phyloP scores from a whole-genome alignment of 2,329 filamentous ascomycete species.

The Tolypocladium tundrense region DNA sequence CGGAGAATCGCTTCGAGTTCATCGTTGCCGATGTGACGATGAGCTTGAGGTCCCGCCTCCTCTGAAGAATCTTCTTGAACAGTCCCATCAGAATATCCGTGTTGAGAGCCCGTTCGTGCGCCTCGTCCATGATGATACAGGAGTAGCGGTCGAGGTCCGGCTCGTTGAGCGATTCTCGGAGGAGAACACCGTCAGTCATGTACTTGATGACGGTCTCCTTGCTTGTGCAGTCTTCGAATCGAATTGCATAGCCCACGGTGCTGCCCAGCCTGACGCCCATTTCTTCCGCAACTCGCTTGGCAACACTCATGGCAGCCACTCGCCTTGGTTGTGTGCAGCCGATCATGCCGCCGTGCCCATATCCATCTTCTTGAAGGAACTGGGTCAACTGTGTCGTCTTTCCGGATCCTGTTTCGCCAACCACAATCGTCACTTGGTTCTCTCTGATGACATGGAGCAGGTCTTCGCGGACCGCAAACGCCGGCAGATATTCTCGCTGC shows the following conservation, averaged over 20 bases:
- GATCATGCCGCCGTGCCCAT: conserved; percentile 78
- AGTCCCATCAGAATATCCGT: conserved; percentile 96
- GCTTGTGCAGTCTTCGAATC: conserved; percentile 96
- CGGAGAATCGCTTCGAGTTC: conserved; percentile 93
- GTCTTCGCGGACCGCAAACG: conserved; percentile 93
- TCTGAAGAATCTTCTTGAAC: conserved; percentile 91
- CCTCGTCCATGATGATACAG: conserved; percentile 99
- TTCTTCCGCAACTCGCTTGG: conserved; percentile 94
- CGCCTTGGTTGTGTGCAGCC: conserved; percentile 93
- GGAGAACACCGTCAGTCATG: conserved; percentile 94
- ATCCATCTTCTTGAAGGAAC: conserved; percentile 92
- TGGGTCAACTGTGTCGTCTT: conserved; percentile 98
- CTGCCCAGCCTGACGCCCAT: conserved; percentile 90
- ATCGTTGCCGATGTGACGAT: conserved; percentile 98
- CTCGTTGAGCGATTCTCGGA: conserved; percentile 88
- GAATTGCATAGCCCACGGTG: conserved; percentile 90
- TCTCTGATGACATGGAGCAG: conserved; percentile 84
- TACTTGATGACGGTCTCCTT: conserved; percentile 96
- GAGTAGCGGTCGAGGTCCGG: conserved; percentile 91
- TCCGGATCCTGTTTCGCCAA: conserved; percentile 93
- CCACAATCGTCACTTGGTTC: conserved; percentile 94
- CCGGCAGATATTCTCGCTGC: conserved; percentile 86
- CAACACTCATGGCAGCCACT: conserved; percentile 97
- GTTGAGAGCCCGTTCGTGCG: conserved; percentile 91
- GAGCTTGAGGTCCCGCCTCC: conserved; percentile 82